phyloP scores from a whole-genome alignment of 371 early-diverging fungal genomes.

The Zopfochytrium polystomum region DNA sequence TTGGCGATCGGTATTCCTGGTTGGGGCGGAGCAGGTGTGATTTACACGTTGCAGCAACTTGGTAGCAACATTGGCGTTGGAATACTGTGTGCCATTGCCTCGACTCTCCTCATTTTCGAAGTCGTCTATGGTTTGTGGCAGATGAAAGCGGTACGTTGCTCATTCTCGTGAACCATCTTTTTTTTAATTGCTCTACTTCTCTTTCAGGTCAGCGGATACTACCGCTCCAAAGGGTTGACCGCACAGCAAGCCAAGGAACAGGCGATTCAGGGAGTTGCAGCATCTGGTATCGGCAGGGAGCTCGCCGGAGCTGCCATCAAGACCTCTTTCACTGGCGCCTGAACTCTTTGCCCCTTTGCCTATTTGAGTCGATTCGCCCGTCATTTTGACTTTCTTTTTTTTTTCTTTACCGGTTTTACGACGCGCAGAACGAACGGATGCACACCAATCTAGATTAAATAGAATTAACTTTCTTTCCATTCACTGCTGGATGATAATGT shows the following conservation, averaged over 20 bases:
- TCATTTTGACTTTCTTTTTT: too few relatives aligned
- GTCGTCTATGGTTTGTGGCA: constrained; percentile 31
- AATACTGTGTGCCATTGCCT: constrained; percentile 20
- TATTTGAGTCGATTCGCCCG: too few relatives aligned
- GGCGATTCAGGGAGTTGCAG: constrained; percentile 22
- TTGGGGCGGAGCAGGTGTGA: constrained; percentile 38
- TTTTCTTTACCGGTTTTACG: too few relatives aligned
- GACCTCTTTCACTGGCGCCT: too few relatives aligned
- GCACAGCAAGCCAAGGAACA: constrained; percentile 27
- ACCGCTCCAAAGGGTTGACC: constrained; percentile 27
- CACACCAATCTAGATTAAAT: too few relatives aligned
- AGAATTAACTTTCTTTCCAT: too few relatives aligned
- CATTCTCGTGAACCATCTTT: not conserved
- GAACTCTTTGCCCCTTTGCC: too few relatives aligned
- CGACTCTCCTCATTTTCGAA: constrained; percentile 18
- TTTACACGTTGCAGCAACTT: constrained; percentile 18
- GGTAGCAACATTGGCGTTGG: constrained; percentile 21
- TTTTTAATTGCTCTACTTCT: not conserved
- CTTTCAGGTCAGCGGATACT: constrained; percentile 25
- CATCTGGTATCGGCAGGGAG: constrained; percentile 19
- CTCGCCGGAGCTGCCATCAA: constrained; percentile 25
- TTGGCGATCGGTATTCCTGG: constrained; percentile 38
- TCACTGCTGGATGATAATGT: constrained; percentile 34
- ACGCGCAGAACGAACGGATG: too few relatives aligned
- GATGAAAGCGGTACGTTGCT: constrained; percentile 24